Conservation (phyloP, 768 basidiomycete genomes). For the Trametopsis cervina region DNA sequence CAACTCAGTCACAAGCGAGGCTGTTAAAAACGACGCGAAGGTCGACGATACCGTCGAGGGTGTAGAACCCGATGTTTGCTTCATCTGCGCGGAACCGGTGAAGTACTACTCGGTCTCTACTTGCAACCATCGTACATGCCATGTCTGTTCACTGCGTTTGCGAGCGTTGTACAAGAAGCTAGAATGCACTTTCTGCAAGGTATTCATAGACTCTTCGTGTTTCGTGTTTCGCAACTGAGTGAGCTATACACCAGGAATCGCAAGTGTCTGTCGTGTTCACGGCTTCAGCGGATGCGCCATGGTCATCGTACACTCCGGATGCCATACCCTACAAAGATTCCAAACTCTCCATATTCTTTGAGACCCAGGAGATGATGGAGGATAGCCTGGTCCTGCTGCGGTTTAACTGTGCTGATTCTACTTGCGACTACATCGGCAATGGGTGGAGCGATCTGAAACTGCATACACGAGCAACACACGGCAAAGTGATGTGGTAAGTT, state of each 20-base stretch:
- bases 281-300: slow-evolving; percentile 51
- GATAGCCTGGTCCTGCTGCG: slow-evolving; percentile 85
- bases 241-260: slow-evolving; percentile 51
- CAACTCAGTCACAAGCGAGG: neutral
- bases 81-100: slow-evolving; percentile 92
- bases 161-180: slow-evolving; percentile 89
- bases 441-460: slow-evolving; percentile 89
- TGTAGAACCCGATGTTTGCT: slow-evolving; percentile 46
- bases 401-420: slow-evolving; percentile 86
- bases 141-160: slow-evolving; percentile 84
- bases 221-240: neutral
- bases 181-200: slow-evolving; percentile 97
- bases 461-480: slow-evolving; percentile 73
- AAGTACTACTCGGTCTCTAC: slow-evolving; percentile 84
- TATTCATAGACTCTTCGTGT: slow-evolving; percentile 33
- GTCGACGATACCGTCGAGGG: slow-evolving; percentile 3
- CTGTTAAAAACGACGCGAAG: neutral
- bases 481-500: slow-evolving; percentile 72
- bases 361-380: slow-evolving; percentile 92
- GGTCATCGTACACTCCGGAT: slow-evolving; percentile 50
- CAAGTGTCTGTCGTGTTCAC: slow-evolving; percentile 77
- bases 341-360: slow-evolving; percentile 77
- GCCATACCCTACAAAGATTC: slow-evolving; percentile 57
- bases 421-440: slow-evolving; percentile 77
- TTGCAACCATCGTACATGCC: slow-evolving; percentile 94